Conservation (phyloP, 2,329 filamentous ascomycete species). For the Epichloe brachyelytri region DNA sequence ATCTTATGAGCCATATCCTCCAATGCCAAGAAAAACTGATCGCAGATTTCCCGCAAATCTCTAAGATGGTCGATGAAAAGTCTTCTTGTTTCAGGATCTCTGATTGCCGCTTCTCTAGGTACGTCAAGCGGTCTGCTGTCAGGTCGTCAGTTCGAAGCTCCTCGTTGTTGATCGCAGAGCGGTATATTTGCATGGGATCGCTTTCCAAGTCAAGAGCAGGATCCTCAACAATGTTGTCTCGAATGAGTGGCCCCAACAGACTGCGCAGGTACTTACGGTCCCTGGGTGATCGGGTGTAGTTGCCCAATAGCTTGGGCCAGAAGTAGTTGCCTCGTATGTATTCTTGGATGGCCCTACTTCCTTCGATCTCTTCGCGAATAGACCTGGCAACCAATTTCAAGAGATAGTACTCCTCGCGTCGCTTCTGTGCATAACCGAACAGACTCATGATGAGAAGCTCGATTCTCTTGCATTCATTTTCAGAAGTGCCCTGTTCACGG, state of each 20-base stretch:
- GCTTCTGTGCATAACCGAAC: slow-evolving; percentile 94
- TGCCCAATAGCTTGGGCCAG: slow-evolving; percentile 75
- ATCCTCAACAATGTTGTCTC: slow-evolving; percentile 87
- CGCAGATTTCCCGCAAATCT: slow-evolving; percentile 85
- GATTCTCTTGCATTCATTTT: slow-evolving; percentile 86
- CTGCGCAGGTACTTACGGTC: slow-evolving; percentile 89
- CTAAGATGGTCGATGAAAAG: slow-evolving; percentile 91
- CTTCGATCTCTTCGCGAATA: slow-evolving; percentile 74
- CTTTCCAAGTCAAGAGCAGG: slow-evolving; percentile 85
- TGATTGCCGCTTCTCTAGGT: slow-evolving; percentile 84
- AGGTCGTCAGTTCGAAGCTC: slow-evolving; percentile 76
- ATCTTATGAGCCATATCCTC: slow-evolving; percentile 78
- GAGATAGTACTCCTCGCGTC: slow-evolving; percentile 91
- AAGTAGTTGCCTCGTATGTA: slow-evolving; percentile 85
- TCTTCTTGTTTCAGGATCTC: slow-evolving; percentile 81
- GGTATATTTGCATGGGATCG: slow-evolving; percentile 94
- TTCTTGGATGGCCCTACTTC: slow-evolving; percentile 61
- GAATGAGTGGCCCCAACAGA: slow-evolving; percentile 70
- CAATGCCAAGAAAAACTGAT: slow-evolving; percentile 71
- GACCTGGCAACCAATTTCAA: slow-evolving; percentile 77
- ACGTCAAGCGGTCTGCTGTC: slow-evolving; percentile 75
- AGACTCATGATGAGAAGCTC: slow-evolving; percentile 92
- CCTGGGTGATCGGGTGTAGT: slow-evolving; percentile 80
- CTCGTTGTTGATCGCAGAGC: slow-evolving; percentile 91
- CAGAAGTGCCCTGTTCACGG: slow-evolving; percentile 69